phyloP scores from a whole-genome alignment of 2,329 filamentous ascomycete genomes.

The Aphanoascus verrucosus region DNA sequence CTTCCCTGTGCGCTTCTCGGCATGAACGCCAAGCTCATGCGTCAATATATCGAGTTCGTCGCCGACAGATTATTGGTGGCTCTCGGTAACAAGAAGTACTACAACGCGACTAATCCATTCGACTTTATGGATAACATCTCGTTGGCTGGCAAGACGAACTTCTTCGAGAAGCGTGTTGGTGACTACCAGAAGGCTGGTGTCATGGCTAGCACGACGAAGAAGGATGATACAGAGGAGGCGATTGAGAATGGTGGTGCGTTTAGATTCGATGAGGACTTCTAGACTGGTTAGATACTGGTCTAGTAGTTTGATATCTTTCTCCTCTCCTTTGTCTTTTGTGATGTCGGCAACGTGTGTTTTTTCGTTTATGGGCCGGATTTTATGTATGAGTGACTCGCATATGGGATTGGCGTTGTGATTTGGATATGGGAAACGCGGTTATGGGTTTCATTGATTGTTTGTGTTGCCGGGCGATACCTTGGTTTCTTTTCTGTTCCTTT shows the following conservation, averaged over 20 bases:
- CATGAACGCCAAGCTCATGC: constrained; percentile 97
- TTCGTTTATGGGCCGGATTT: constrained; percentile 6
- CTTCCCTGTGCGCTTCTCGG: constrained; percentile 85
- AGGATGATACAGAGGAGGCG: constrained; percentile 41
- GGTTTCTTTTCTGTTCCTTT: not conserved
- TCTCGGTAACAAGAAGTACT: constrained; percentile 88
- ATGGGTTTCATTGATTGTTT: not conserved
- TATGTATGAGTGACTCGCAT: constrained; percentile 11
- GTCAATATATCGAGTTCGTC: constrained; percentile 99
- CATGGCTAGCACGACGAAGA: constrained; percentile 83
- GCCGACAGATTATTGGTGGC: constrained; percentile 88
- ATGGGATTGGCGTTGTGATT: constrained; percentile 10
- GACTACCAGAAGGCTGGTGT: constrained; percentile 99
- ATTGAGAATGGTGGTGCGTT: constrained; percentile 56
- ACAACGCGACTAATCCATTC: constrained; percentile 89
- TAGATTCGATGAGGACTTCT: constrained; percentile 94
- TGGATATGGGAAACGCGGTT: constrained; percentile 3
- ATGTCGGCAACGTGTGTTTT: constrained; percentile 1
- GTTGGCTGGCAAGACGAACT: constrained; percentile 98
- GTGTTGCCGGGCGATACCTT: constrained; percentile 7
- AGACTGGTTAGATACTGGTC: constrained; percentile 42
- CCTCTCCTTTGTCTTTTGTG: not conserved
- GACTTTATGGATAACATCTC: constrained; percentile 99
- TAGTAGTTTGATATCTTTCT: constrained; percentile 5
- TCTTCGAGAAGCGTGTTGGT: constrained; percentile 99